Base-by-base conservation (phyloP, 139 green algal species). In the Chlorella sorokiniana region DNA sequence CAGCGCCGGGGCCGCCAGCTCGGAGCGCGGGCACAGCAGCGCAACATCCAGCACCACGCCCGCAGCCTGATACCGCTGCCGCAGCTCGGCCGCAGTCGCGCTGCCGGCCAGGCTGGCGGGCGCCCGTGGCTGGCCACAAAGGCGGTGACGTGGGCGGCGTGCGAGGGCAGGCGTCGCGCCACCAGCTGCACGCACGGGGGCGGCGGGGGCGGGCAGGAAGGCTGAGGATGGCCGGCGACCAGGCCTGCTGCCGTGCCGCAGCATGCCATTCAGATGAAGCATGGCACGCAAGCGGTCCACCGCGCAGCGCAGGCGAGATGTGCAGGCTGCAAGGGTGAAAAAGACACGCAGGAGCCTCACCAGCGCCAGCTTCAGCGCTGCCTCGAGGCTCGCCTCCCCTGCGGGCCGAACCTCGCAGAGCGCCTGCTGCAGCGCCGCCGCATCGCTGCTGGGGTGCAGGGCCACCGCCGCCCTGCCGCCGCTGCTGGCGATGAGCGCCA, bases 281-380 rank as follows among this genome's bases (percentile, higher is more conserved):
- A n/a, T n/a, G n/a, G n/a, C n/a, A n/a, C n/a, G n/a, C n/a, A n/a
- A n/a, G n/a, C n/a, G n/a, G n/a, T n/a, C n/a, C n/a, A n/a, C n/a
- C n/a, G n/a, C n/a, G 44, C 35, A 31, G 22, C 6, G 5, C 18
- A 18, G 1, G 67, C 6, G 67, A 56, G 67, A 8, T 23, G 27
- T 11, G 8, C 33, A 35, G 65, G 35, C 29, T 18, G 35, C 67
- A 73, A 35, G 11, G 65, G 3, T 9, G 1, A 29, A 16, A 31
- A 44, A 25, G 64, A 35, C 41, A 10, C 6, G 69, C 69, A 41
- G 69, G 38, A 14, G 14, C 11, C 78, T 73, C 31, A 84, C 79
- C 69, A 79, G 69, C 0, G 79, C 79, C 20, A 84, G 54, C 42
- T 84, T 84, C n/a, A 84, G 52, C 6, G 69, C n/a, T 22, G 79